Evolutionary conservation across 2,329 filamentous ascomycete genomes (phyloP), one percentile per base, ranked within the genome.

Genomic region (Aureobasidium sp.): DNA sequence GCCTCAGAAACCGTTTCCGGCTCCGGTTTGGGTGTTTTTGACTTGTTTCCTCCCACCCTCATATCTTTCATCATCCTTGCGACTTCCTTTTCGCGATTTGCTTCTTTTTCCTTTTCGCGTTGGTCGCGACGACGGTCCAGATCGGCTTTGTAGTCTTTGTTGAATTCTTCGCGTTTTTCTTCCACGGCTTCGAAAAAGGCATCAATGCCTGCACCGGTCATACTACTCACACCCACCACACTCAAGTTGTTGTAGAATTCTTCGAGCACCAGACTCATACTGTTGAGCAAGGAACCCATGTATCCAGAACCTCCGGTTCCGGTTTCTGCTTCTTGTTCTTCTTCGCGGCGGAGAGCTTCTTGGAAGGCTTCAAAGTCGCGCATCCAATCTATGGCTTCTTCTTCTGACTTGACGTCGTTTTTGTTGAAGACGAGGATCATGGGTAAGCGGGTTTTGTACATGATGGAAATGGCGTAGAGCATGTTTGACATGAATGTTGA

Each of bases 371-470:
- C 94, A 71, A 97, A 99, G 75, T 99, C 93, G 6, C 92, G 96
- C 94, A 99, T 99, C 94, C 95, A 99, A 72, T 97, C 92, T 77
- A 93, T 94, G 1, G 92, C 94, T 29, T 84, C 83, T 0, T 92
- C 90, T 72, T 96, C 90, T 70, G 95, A 89, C 74, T 96, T 91
- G 46, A 96, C 91, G 71, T 99, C 94, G 0, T 92, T 97, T 79
- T 99, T 99, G 81, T 99, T 99, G 82, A 99, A 97, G 12, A 99
- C 94, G 8, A 99, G 79, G 60, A 99, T 95, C 94, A 99, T 99
- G 27, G 94, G 94, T 0, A 99, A 81, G 74, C 96, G 96, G 1
- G 93, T 97, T 80, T 97, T 97, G 84, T 99, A 99, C 17, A 99
- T 84, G 66, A 99, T 99, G 64, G 90, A 96, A 81, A 94, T 97